phyloP scores from a whole-genome alignment of 2,329 filamentous ascomycete species.

The Fusarium nematophilum region DNA sequence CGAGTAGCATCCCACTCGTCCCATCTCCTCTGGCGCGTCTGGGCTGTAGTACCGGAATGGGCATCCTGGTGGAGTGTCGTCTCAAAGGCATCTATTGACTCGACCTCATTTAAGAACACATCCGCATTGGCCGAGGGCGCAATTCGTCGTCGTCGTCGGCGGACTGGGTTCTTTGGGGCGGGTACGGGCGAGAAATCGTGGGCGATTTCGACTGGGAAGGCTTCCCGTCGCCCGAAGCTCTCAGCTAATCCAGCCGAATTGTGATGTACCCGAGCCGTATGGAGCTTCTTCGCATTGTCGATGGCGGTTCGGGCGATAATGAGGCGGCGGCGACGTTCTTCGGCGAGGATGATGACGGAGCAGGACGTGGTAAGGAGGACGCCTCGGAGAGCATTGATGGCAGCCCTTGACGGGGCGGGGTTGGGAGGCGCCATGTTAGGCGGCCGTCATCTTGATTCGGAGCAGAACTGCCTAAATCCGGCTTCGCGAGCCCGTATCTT shows the following conservation, averaged over 20 bases:
- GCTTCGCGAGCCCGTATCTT: constrained; percentile 3
- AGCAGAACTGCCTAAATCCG: constrained; percentile 11
- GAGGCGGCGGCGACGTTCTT: constrained; percentile 67
- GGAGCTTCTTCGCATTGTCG: constrained; percentile 64
- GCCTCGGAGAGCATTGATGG: constrained; percentile 65
- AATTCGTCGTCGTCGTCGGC: constrained; percentile 44
- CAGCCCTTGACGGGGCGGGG: constrained; percentile 65
- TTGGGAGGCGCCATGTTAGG: constrained; percentile 58
- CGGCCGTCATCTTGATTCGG: constrained; percentile 41
- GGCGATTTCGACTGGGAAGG: constrained; percentile 38
- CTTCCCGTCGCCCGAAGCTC: constrained; percentile 39
- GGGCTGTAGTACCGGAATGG: constrained; percentile 4
- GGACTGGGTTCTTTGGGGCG: constrained; percentile 40
- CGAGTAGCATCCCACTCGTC: constrained; percentile 42
- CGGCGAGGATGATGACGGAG: constrained; percentile 64
- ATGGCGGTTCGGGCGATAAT: constrained; percentile 62
- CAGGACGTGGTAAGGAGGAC: constrained; percentile 68
- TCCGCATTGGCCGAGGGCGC: constrained; percentile 6
- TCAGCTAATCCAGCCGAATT: constrained; percentile 45
- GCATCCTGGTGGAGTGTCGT: constrained; percentile 4
- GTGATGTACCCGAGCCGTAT: constrained; percentile 50
- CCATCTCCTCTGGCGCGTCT: constrained; percentile 34
- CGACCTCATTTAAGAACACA: constrained; percentile 4
- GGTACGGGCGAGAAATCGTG: constrained; percentile 39
- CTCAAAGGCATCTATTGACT: constrained; percentile 18